These are phyloP conservation scores for Umbelopsis sp. DNA, from an alignment of 192 early-diverging fungal species.

Conservation along the genomic window DNA sequence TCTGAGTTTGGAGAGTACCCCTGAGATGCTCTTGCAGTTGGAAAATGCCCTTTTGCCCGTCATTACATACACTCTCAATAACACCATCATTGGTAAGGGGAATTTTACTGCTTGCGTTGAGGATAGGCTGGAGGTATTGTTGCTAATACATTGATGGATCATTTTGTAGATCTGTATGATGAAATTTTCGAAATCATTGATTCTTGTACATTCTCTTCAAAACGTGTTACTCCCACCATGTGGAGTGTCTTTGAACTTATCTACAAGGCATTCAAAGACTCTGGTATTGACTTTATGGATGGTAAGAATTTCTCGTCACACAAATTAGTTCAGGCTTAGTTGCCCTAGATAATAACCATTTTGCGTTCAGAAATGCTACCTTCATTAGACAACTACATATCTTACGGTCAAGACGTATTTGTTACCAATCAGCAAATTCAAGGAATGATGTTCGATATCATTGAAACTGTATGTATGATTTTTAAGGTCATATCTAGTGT, in stretches of 20 bases:
- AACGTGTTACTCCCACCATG: conserved; percentile 79
- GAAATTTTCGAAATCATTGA: conserved; percentile 91
- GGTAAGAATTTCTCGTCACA: conserved; percentile 23
- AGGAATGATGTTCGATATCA: conserved; percentile 79
- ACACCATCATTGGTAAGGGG: conserved; percentile 58
- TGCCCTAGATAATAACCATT: neutral
- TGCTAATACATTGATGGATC: neutral
- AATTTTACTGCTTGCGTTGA: neutral
- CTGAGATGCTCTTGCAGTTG: conserved; percentile 76
- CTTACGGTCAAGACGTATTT: conserved; percentile 83
- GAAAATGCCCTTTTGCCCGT: conserved; percentile 81
- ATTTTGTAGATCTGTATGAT: conserved; percentile 70
- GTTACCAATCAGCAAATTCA: conserved; percentile 67
- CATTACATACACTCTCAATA: conserved; percentile 77
- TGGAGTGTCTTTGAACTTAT: conserved; percentile 84
- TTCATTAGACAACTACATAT: conserved; percentile 90
- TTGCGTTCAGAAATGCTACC: conserved; percentile 72
- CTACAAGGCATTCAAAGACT: conserved; percentile 77
- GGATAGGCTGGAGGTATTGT: neutral
- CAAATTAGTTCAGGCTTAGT: conserved; percentile 18
- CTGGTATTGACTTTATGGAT: conserved; percentile 85
- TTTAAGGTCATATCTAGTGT: conserved; percentile 9
- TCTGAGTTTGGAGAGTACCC: conserved; percentile 79
- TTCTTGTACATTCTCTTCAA: conserved; percentile 81
- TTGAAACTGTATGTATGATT: conserved; percentile 60